Evolutionary conservation across 208 protist genomes (phyloP), one percentile per base, ranked within the genome.

Genomic region (Crithidia bombi): DNA sequence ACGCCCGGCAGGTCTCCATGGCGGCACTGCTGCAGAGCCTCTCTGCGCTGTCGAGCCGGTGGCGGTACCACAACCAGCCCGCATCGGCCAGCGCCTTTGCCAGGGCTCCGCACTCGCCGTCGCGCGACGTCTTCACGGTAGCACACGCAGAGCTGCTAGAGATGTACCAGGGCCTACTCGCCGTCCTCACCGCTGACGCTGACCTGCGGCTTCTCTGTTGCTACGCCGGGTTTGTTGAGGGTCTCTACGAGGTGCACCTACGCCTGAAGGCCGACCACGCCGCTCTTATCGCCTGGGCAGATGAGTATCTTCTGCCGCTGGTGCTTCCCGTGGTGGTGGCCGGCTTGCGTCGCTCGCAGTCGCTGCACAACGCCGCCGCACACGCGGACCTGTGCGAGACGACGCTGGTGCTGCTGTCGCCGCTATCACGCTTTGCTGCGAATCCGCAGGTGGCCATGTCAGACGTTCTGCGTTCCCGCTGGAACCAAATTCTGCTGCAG

Each of bases 301-400:
- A 79, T 33, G 43, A 67, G 19, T 46, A 68, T 33, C 62, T 90
- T 3, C 47, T 91, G 28, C 78, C 81, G 12, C 17, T 66, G 11
- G 35, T 80, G 33, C 62, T 89, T 47, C 69, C 82, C 10, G 77
- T 82, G 7, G 36, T 90, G 3, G 62, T 75, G 23, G 54, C 57
- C 2, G 65, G 72, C 10, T 69, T 88, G 41, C 41, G 61, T 1
- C 79, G 65, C 28, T 86, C 78, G 19, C 71, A 66, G 19, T 57
- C 69, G 14, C 56, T 65, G 35, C 73, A 83, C 73, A 76, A 65
- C 57, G 41, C 79, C 12, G 76, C 78, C 54, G 81, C 82, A n/a
- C 89, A 94, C 70, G 73, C 71, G 26, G 69, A 75, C 17, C 19
- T 81, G 28, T 94, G 89, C 64, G 86, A 91, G 65, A 59, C 73